Conservation (phyloP, 208 protist species). For the Acanthamoeba sp. region DNA sequence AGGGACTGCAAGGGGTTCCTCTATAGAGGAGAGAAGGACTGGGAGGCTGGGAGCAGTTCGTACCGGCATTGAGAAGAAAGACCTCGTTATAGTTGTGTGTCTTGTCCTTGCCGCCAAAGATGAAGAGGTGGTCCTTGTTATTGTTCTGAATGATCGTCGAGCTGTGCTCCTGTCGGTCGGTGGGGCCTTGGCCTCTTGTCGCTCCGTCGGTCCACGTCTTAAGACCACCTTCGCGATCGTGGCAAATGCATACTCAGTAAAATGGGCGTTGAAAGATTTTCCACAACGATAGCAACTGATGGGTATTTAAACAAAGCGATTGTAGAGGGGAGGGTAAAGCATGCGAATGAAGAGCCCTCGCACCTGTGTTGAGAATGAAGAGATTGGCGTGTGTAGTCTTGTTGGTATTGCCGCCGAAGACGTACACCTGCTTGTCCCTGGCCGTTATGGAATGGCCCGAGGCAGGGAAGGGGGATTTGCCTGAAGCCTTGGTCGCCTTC, state of each 20-base stretch:
- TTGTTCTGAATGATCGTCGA: conserved; percentile 46
- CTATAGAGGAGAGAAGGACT: too few relatives aligned
- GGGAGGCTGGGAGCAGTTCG: background rate
- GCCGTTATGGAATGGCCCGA: conserved; percentile 26
- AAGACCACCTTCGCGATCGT: background rate
- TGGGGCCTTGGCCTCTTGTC: conserved; percentile 13
- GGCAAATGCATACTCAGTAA: background rate
- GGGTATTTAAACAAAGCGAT: background rate
- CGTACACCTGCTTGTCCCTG: conserved; percentile 18
- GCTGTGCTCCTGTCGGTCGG: conserved; percentile 13
- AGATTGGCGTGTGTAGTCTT: conserved; percentile 40
- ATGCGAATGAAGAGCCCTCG: background rate
- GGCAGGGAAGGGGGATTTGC: conserved; percentile 19
- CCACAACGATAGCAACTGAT: background rate
- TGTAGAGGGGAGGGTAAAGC: background rate
- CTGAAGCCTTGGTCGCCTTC: conserved; percentile 18
- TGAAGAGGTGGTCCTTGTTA: conserved; percentile 68
- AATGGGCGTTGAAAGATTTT: too few relatives aligned
- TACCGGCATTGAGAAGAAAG: conserved; percentile 59
- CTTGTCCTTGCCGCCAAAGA: conserved; percentile 68
- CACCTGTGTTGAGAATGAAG: conserved; percentile 46
- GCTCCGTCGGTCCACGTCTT: conserved; percentile 48
- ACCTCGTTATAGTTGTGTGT: conserved; percentile 49
- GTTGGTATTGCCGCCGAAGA: conserved; percentile 27
- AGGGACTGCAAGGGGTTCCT: too few relatives aligned